Evolutionary conservation across 2,329 filamentous ascomycete genomes (phyloP), one percentile per base, ranked within the genome.

Genomic region (Knufia fluminis): DNA sequence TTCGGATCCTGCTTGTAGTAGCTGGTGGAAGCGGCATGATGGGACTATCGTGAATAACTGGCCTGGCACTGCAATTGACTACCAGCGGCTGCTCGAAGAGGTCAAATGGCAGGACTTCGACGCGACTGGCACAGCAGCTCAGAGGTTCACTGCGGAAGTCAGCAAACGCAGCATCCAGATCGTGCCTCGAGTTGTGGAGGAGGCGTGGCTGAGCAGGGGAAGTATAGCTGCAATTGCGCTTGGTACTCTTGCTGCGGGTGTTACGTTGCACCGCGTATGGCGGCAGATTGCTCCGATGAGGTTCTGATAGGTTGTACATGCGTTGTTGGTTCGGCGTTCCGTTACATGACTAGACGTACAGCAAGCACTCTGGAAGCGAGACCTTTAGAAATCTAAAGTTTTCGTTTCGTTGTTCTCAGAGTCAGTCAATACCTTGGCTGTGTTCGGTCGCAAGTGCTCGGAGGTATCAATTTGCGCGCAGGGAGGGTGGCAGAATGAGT

Each of bases 31-130:
- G 64, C 74, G 70, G 19, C 67, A 68, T 0, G 68, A 71, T 0
- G 76, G 76, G 0, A 54, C 68, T 33, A 77, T 80, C 52, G 78
- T 74, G 4, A 78, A 79, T 51, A 79, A 79, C 55, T 80, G 75
- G 67, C 64, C 62, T 2, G 68, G 73, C 0, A 77, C 71, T 0
- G 78, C 75, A 2, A 58, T 80, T 0, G 69, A 75, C 44, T 80
- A 80, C 58, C 77, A 80, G 61, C 64, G 73, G 44, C 53, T 32
- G 10, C 41, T 66, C 16, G 57, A 61, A 1, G 54, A 52, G 23
- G 53, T 67, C 20, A 50, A 53, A n/a, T 67, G 64, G 64, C 38
- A 57, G 12, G 61, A 66, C 28, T 66, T 65, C 44, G 23, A 54
- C 19, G 45, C 55, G 1, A 54, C 56, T 2, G 68, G 66, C 0